phyloP scores from a whole-genome alignment of 140 eudicot genomes.

The Cichorium intybus region DNA sequence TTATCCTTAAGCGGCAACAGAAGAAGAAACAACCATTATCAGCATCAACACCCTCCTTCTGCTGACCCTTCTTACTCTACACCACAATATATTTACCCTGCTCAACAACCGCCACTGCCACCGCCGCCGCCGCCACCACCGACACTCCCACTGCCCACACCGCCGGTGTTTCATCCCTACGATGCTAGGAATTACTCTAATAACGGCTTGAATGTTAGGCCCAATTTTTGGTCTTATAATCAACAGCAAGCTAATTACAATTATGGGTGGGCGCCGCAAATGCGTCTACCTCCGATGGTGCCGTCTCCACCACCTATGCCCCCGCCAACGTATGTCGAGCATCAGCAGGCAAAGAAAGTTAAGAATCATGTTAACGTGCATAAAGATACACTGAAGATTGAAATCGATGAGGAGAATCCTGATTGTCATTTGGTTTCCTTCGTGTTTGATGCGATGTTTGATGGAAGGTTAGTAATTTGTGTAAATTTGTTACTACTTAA shows the following conservation, averaged over 20 bases:
- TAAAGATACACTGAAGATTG: conserved; percentile 63
- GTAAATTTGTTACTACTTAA: neutral
- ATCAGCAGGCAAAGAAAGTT: conserved; percentile 64
- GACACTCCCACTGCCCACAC: conserved; percentile 32
- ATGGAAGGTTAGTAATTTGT: conserved; percentile 59
- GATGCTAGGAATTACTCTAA: conserved; percentile 31
- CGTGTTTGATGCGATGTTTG: conserved; percentile 68
- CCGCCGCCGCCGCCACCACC: conserved; percentile 29
- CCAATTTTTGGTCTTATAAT: conserved; percentile 40
- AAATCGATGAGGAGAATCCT: conserved; percentile 55
- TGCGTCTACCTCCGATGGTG: conserved; percentile 32
- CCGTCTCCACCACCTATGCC: conserved; percentile 24
- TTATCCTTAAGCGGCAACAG: conserved; percentile 32
- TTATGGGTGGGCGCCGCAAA: conserved; percentile 35
- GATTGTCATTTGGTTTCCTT: conserved; percentile 65
- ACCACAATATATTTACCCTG: conserved; percentile 30
- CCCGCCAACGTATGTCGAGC: conserved; percentile 56
- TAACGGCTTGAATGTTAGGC: conserved; percentile 30
- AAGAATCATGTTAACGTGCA: conserved; percentile 76
- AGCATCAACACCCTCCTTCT: conserved; percentile 31
- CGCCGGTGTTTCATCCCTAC: conserved; percentile 37
- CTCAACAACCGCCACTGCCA: conserved; percentile 23
- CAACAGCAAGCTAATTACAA: conserved; percentile 23
- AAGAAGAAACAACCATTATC: conserved; percentile 34
- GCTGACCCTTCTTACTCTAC: conserved; percentile 28